Percentiles rank a stretch among this genome's conserved stretches.
Conservation (phyloP, 202 grass and related monocot genomes). For the Musa balbisiana region DNA sequence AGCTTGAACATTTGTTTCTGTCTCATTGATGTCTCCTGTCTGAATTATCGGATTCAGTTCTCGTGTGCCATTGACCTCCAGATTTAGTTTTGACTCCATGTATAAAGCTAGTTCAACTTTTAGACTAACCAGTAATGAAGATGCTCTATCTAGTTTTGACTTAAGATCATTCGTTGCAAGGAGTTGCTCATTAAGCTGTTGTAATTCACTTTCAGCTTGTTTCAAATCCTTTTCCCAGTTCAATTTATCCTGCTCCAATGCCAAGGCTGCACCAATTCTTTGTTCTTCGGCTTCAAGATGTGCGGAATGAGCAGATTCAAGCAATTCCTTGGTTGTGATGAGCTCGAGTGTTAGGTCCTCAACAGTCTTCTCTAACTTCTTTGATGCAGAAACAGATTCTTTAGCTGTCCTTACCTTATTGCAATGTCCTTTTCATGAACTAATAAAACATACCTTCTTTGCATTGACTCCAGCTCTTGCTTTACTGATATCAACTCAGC, state of each 20-base stretch:
- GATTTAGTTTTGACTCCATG: background rate
- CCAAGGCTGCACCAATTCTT: background rate
- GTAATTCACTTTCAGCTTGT: background rate
- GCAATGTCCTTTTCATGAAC: background rate
- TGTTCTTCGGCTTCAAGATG: constrained; percentile 16
- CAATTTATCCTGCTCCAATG: background rate
- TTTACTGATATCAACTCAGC: background rate
- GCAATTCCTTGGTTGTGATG: background rate
- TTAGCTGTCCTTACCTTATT: background rate
- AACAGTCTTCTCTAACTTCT: constrained; percentile 2
- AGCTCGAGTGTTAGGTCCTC: constrained; percentile 6
- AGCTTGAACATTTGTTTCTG: background rate
- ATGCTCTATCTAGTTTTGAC: constrained; percentile 3
- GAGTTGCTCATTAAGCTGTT: constrained; percentile 6
- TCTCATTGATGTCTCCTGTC: constrained; percentile 8
- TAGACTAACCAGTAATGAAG: background rate
- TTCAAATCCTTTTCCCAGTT: constrained; percentile 12
- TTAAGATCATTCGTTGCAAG: background rate
- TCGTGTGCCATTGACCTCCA: background rate
- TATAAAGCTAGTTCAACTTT: constrained; percentile 2
- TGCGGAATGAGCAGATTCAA: background rate
- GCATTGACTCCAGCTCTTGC: background rate
- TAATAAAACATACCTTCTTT: constrained; percentile 2
- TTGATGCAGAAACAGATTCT: constrained; percentile 4
- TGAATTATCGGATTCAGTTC: background rate